Evolutionary conservation across 2,329 filamentous ascomycete species (phyloP).

Genomic region (Calonectria fujianensis): DNA sequence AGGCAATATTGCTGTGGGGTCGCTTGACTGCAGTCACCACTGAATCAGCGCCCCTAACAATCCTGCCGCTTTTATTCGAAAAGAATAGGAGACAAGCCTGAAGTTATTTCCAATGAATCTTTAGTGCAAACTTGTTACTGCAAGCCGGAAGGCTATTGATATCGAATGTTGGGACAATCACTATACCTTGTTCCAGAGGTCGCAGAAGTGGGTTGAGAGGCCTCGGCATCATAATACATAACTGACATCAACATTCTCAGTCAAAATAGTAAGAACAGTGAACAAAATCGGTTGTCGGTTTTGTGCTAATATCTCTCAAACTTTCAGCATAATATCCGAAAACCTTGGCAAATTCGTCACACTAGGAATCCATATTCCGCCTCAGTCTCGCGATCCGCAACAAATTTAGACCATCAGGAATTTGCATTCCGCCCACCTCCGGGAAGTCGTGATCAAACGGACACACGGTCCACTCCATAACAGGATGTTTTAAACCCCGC

Average conservation of each 20-base stretch:
- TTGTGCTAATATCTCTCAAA: too few species aligned
- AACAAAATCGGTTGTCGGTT: too few species aligned
- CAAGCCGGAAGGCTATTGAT: not conserved
- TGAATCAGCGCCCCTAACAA: not conserved
- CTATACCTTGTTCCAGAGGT: not conserved
- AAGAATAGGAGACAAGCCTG: not conserved
- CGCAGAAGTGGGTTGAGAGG: too few species aligned
- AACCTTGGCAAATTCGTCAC: not conserved
- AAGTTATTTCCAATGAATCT: not conserved
- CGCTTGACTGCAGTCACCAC: not conserved
- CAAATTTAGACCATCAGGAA: not conserved
- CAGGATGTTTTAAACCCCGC: too few species aligned
- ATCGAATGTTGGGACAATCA: not conserved
- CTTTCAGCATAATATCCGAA: not conserved
- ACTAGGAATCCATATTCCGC: slow-evolving; percentile 14
- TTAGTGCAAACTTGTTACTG: not conserved
- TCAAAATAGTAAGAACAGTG: too few species aligned
- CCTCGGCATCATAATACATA: not conserved
- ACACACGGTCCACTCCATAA: too few species aligned
- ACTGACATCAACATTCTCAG: too few species aligned
- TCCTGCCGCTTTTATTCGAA: not conserved
- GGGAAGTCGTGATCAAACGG: too few species aligned
- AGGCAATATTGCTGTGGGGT: too few species aligned
- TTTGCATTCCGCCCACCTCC: not conserved
- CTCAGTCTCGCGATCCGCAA: not conserved